phyloP scores from a whole-genome alignment of 2,329 filamentous ascomycete genomes.

The Sphaerulina vaccinii region DNA sequence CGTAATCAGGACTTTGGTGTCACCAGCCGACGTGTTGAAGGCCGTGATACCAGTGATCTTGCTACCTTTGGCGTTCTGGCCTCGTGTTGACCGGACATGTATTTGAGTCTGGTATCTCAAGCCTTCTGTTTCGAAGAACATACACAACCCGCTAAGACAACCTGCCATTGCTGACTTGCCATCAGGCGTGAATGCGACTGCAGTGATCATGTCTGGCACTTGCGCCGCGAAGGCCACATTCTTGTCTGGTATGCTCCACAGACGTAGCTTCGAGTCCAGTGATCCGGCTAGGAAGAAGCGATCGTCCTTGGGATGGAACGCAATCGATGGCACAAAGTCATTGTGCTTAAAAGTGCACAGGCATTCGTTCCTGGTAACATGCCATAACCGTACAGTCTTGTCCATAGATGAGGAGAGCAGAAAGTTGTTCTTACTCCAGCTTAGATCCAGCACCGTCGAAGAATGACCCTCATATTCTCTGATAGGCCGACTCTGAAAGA shows the following conservation, averaged over 20 bases:
- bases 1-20: constrained; percentile 82
- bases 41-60: constrained; percentile 96
- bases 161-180: constrained; percentile 88
- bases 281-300: constrained; percentile 95
- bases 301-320: constrained; percentile 92
- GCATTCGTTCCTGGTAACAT: constrained; percentile 79
- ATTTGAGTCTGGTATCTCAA: constrained; percentile 81
- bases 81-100: constrained; percentile 87
- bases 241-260: constrained; percentile 98
- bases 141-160: constrained; percentile 77
- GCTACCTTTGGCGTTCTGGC: constrained; percentile 91
- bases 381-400: constrained; percentile 93
- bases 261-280: constrained; percentile 77
- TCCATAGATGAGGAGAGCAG: constrained; percentile 95
- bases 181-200: constrained; percentile 89
- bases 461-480: constrained; percentile 81
- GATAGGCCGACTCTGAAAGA: constrained; percentile 77
- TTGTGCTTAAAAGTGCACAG: constrained; percentile 92
- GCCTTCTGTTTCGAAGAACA: constrained; percentile 91
- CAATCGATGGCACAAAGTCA: constrained; percentile 91
- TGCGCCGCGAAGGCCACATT: constrained; percentile 79
- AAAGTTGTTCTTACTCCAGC: constrained; percentile 99
- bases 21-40: constrained; percentile 59
- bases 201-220: constrained; percentile 84
- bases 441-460: constrained; percentile 82